Base-by-base conservation (phyloP, 1,284 basidiomycete species). In the Ceratobasidium sp. region DNA sequence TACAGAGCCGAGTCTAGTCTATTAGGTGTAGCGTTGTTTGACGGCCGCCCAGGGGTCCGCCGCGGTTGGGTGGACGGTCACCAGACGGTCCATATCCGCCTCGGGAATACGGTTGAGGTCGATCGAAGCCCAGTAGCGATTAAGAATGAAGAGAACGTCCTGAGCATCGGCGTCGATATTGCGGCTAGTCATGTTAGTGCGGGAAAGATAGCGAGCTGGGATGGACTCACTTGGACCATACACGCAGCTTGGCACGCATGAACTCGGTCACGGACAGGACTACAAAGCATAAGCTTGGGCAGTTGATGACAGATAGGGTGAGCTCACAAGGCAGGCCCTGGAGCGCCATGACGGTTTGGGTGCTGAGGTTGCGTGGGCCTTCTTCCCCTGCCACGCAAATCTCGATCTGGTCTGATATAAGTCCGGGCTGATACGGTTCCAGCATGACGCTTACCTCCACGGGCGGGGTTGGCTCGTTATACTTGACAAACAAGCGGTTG, bases 81-180 rank as follows among this genome's bases (percentile, higher is more conserved):
- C 88, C 78, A 93, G 92, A 34, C 86, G 84, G 74, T 87, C 88
- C 92, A 93, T 93, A 80, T 93, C 91, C 75, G 88, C 86, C 81
- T 93, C 91, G 31, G 89, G 88, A 76, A 93, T 89, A 77, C 91
- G 89, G 79, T 93, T 93, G 78, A 92, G 88, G 81, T 93, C 91
- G 75, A 93, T 87, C 65, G 86, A 85, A 79, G 90, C 89, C 91
- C 91, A 92, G 79, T 90, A 91, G 72, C 87, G 87, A 75, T 86
- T 84, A 77, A 93, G 82, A 59, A 87, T 84, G 79, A 88, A 92
- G 59, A 84, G 80, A 78, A 92, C 91, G 77, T 93, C 92, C 77
- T 88, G 87, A 22, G 91, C 92, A 79, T 93, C 91, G 75, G 43
- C 61, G n/a, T 58, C 59, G 46, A 11, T 65, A 51, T 46, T 54